A percentile compares a stretch with the other conserved stretches of the same genome.
These are phyloP conservation scores for Verticillium albo-atrum DNA, from an alignment of 2,329 filamentous ascomycete species.

Conservation along the genomic window DNA sequence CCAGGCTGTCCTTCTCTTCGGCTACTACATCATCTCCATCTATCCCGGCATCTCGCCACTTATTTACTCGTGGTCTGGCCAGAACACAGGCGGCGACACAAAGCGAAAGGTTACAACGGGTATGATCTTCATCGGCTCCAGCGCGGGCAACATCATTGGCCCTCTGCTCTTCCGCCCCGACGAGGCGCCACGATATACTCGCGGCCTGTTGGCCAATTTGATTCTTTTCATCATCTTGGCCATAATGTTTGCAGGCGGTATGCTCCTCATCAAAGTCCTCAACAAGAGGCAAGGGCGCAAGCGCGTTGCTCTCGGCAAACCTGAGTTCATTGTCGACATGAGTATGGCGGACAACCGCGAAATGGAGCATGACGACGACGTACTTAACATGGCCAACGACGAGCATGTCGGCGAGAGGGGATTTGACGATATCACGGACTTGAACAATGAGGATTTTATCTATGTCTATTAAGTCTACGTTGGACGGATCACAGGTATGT, in stretches of 20 bases:
- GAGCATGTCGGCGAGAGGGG: constrained; percentile 40
- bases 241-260: constrained; percentile 23
- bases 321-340: constrained; percentile 48
- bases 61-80: constrained; percentile 56
- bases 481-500: too few relatives aligned
- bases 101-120: constrained; percentile 65
- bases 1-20: constrained; percentile 35
- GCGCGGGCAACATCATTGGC: constrained; percentile 63
- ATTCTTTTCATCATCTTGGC: constrained; percentile 49
- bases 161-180: constrained; percentile 55
- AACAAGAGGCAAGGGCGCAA: constrained; percentile 52
- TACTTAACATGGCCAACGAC: background rate
- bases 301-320: constrained; percentile 56
- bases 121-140: constrained; percentile 57
- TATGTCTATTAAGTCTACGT: constrained; percentile 54
- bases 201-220: constrained; percentile 42
- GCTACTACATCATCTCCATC: constrained; percentile 37
- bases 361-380: constrained; percentile 22
- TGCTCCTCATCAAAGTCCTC: constrained; percentile 36
- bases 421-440: constrained; percentile 58
- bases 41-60: constrained; percentile 40
- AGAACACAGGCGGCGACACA: constrained; percentile 64
- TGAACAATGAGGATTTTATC: constrained; percentile 64
- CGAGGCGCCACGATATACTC: constrained; percentile 55
- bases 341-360: constrained; percentile 57